Base-by-base conservation (phyloP, 306 rosid species). In the Castanea crenata region DNA sequence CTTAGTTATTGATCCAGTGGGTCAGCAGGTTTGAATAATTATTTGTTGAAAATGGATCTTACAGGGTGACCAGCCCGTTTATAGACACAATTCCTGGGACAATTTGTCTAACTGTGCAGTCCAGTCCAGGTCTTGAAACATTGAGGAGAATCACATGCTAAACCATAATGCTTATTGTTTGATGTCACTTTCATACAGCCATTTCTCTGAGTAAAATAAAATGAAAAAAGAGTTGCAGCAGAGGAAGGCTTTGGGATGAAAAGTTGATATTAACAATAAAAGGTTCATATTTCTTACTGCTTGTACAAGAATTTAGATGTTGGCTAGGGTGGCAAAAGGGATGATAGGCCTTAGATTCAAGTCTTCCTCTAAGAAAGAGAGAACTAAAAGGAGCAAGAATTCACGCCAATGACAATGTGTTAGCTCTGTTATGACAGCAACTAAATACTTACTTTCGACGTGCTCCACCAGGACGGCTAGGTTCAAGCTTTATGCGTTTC, bases 381-480 rank as follows among this genome's bases (percentile, higher is more conserved):
- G 65, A 62, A 62, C 6, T 25, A 27, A 2, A 65, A 34, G 23
- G 14, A 65, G 12, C 14, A 38, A 71, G 51, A 70, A 70, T 49
- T n/a, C 55, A 31, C n/a, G 29, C 25, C 49, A 73, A 69, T 5
- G 27, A 74, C 19, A 63, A 44, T 61, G 55, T 3, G 44, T 41
- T 27, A 61, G 35, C 55, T 35, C 62, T 65, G 74, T 49, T 34
- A 68, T 14, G 71, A 49, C 14, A 70, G 77, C 31, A 65, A 74
- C 56, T 32, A 19, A 55, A 81, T 32, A 76, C 93, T 88, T 87
- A 94, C 98, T 84, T 94, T 83, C 98, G 87, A 71, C 98, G 98
- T 32, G 97, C 96, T 81, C 98, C 98, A 64, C 98, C 98, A 79
- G 98, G 98, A 58, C 98, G 98, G 79, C 98, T 94, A 8, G 97